Percentiles rank a stretch among this genome's conserved stretches.
These are phyloP conservation scores for Aspergillus terreus DNA, from an alignment of 2,329 filamentous ascomycete genomes.

Conservation along the genomic window DNA sequence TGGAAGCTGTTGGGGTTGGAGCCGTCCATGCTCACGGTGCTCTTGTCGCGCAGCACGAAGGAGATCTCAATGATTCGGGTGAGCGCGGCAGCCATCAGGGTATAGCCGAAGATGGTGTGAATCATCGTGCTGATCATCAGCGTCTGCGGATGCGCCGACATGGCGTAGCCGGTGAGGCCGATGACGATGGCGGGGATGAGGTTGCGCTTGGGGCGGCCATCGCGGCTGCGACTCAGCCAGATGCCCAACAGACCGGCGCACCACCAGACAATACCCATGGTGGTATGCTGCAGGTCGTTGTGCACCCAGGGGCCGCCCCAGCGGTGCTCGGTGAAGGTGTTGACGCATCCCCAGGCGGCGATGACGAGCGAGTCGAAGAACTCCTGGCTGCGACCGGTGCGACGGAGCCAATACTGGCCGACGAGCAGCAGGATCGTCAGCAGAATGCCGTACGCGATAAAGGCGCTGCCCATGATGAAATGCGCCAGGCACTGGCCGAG, in stretches of 20 bases:
- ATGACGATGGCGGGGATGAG: conserved; percentile 90
- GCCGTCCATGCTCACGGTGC: conserved; percentile 62
- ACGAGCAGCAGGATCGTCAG: conserved; percentile 82
- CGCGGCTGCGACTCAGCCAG: conserved; percentile 81
- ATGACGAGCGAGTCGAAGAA: conserved; percentile 94
- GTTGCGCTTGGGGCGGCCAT: conserved; percentile 85
- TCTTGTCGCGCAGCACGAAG: conserved; percentile 75
- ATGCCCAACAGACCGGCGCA: conserved; percentile 84
- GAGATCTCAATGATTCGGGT: conserved; percentile 86
- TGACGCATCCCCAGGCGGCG: conserved; percentile 91
- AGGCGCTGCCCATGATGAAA: conserved; percentile 98
- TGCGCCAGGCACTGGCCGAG: conserved; percentile 89
- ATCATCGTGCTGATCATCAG: conserved; percentile 81
- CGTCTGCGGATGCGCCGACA: conserved; percentile 86
- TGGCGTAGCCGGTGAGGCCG: conserved; percentile 87
- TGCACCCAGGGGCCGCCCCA: conserved; percentile 87
- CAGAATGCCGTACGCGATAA: conserved; percentile 88
- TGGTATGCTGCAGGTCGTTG: conserved; percentile 96
- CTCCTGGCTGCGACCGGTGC: conserved; percentile 83
- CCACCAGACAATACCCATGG: conserved; percentile 99
- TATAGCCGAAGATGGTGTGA: conserved; percentile 88
- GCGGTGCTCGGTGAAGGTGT: conserved; percentile 95
- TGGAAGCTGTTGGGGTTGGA: conserved; percentile 69
- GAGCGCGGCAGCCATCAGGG: conserved; percentile 83
- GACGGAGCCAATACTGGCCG: conserved; percentile 80